Evolutionary conservation across 495 filamentous ascomycete species (phyloP).

Genomic region (Daldinia decipiens): DNA sequence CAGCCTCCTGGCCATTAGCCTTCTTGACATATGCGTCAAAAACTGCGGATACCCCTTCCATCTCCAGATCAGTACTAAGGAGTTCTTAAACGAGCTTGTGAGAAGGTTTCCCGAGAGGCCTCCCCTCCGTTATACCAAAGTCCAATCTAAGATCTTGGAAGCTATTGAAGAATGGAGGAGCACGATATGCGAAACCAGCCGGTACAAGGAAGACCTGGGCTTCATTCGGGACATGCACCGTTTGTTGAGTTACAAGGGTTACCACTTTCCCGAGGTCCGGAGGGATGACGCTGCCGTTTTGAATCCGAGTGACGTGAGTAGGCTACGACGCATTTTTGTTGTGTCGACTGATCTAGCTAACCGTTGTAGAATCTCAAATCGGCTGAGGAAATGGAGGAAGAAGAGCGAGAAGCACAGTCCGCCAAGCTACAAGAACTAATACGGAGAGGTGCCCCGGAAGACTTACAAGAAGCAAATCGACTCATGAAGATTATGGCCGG

Average conservation of each 20-base stretch:
- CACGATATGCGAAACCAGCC: slow-evolving; percentile 96
- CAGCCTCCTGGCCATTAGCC: slow-evolving; percentile 85
- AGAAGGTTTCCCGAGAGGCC: slow-evolving; percentile 95
- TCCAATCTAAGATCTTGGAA: slow-evolving; percentile 92
- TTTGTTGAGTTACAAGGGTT: slow-evolving; percentile 94
- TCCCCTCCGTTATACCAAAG: slow-evolving; percentile 82
- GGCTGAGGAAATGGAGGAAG: slow-evolving; percentile 98
- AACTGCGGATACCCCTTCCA: slow-evolving; percentile 99
- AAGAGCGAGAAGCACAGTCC: slow-evolving; percentile 92
- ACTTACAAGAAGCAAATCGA: slow-evolving; percentile 93
- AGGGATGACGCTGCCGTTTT: slow-evolving; percentile 95
- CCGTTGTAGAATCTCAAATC: slow-evolving; percentile 83
- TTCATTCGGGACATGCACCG: slow-evolving; percentile 99
- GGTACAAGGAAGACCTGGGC: slow-evolving; percentile 96
- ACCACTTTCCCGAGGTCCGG: slow-evolving; percentile 90
- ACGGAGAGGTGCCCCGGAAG: slow-evolving; percentile 86
- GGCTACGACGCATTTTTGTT: not conserved
- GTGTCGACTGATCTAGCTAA: slow-evolving; percentile 21
- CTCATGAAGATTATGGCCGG: slow-evolving; percentile 99
- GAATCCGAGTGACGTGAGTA: slow-evolving; percentile 94
- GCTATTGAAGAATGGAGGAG: slow-evolving; percentile 98
- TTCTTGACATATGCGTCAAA: slow-evolving; percentile 98
- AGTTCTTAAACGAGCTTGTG: slow-evolving; percentile 98
- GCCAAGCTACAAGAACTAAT: slow-evolving; percentile 98
- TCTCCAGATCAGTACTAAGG: slow-evolving; percentile 97